Evolutionary conservation across 495 filamentous ascomycete species (phyloP).

Genomic region (Hyaloscypha finlandica): DNA sequence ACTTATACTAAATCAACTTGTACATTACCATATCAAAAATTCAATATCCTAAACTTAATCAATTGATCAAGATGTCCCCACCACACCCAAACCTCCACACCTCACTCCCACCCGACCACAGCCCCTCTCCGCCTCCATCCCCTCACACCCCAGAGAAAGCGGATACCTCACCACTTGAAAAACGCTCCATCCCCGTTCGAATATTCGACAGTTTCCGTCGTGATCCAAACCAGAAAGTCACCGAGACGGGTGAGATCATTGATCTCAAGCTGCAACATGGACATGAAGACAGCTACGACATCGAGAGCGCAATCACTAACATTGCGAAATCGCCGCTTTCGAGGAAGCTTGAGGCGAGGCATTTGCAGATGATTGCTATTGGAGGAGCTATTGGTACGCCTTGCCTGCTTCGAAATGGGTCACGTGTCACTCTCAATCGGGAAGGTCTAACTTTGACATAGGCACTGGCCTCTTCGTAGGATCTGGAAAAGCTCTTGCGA

Average conservation of each 20-base stretch:
- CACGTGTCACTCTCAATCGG: not conserved
- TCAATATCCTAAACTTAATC: not conserved
- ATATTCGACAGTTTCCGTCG: conserved; percentile 19
- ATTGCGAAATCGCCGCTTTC: conserved; percentile 78
- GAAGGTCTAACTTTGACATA: conserved; percentile 4
- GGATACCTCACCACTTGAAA: not conserved
- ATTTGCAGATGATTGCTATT: conserved; percentile 97
- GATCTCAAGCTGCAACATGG: conserved; percentile 19
- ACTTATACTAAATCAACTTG: too few relatives aligned
- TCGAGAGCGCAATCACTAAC: conserved; percentile 14
- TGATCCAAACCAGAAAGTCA: conserved; percentile 16
- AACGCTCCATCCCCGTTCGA: conserved; percentile 6
- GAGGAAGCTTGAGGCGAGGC: conserved; percentile 76
- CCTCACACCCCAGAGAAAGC: not conserved
- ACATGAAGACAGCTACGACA: conserved; percentile 15
- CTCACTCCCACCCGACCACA: not conserved
- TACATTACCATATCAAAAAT: not conserved
- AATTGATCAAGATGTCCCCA: not conserved
- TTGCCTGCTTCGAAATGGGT: not conserved
- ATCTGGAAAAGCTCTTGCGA: conserved; percentile 72
- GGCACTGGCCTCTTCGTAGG: conserved; percentile 84
- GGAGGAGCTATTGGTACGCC: conserved; percentile 86
- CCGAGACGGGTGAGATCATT: conserved; percentile 9
- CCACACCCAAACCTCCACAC: not conserved
- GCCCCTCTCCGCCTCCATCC: conserved; percentile 8